Conservation (phyloP, 495 filamentous ascomycete genomes). For the Aspergillus coremiiformis region DNA sequence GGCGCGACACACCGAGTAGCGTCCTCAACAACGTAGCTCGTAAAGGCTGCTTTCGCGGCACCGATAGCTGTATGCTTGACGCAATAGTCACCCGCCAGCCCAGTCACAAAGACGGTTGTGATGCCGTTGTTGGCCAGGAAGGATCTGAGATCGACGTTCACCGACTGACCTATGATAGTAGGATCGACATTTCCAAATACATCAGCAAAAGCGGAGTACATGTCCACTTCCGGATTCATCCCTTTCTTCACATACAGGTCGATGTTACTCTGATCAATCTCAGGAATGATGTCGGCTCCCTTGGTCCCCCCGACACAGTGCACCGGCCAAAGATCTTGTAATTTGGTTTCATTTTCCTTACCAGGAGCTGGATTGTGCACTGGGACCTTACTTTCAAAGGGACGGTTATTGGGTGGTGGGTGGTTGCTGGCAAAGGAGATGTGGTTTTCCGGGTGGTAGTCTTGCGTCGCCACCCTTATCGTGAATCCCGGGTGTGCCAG, state of each 20-base stretch:
- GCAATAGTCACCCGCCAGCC: constrained; percentile 84
- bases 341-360: constrained; percentile 54
- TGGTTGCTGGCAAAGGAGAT: constrained; percentile 88
- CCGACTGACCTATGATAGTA: constrained; percentile 30
- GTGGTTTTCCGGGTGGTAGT: constrained; percentile 80
- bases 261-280: constrained; percentile 54
- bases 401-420: constrained; percentile 50
- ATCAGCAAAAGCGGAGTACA: constrained; percentile 85
- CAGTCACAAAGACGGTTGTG: constrained; percentile 74
- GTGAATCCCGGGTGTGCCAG: constrained; percentile 61
- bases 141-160: constrained; percentile 52
- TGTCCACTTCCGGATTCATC: constrained; percentile 63
- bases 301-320: constrained; percentile 75
- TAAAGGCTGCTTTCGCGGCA: constrained; percentile 68
- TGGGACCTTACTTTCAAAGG: constrained; percentile 55
- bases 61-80: constrained; percentile 75
- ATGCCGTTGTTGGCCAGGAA: constrained; percentile 50
- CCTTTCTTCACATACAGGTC: constrained; percentile 73
- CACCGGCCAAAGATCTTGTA: constrained; percentile 74
- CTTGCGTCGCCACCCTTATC: constrained; percentile 73
- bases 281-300: constrained; percentile 68
- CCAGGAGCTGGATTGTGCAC: constrained; percentile 57
- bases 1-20: constrained; percentile 63
- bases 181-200: constrained; percentile 54
- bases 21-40: constrained; percentile 69